Evolutionary conservation across 1,284 basidiomycete genomes (phyloP), one percentile per base, ranked within the genome.

Genomic region (Papiliotrema terrestris): DNA sequence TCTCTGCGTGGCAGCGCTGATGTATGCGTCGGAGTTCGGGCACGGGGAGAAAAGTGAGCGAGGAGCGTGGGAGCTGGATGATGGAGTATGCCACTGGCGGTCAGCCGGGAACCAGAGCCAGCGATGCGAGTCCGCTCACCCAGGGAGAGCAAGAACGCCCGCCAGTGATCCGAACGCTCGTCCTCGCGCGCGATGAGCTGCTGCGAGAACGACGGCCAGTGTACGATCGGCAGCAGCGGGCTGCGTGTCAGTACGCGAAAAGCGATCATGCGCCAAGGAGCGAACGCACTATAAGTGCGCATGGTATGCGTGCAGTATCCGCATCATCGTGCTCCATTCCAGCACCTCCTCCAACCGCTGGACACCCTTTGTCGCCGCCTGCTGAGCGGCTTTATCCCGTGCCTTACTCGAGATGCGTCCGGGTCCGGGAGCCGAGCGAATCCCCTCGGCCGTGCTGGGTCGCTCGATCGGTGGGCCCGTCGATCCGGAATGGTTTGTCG

Each of bases 171-270:
- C 25, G 59, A 57, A 19, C 54, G 45, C 41, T 64, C 59, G 37
- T 68, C 66, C 22, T 62, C 59, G 15, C 66, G 45, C 15, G 62
- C 58, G 9, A 66, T 52, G 23, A 68, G 57, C 41, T 65, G 61
- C 51, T 68, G 66, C 1, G 61, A 61, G 49, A 66, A 66, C 3
- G 62, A 63, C 14, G 66, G 66, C 66, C 66, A 68, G 41, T 68
- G 66, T 35, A 66, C 57, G 42, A 68, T 53, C 1, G 66, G 64
- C 52, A 68, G 55, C n/a, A 68, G 50, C 0, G 66, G 61, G 45
- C 63, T 66, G 48, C 13, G 44, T 36, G 11, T 17, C 47, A 53
- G 49, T 11, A 11, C 39, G 5, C 14, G 22, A 17, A n/a, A n/a
- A n/a, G n/a, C n/a, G n/a, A n/a, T n/a, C n/a, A n/a, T n/a, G n/a